These are phyloP conservation scores for Tolypocladium tropicale DNA, from an alignment of 2,329 filamentous ascomycete species.

Conservation along the genomic window DNA sequence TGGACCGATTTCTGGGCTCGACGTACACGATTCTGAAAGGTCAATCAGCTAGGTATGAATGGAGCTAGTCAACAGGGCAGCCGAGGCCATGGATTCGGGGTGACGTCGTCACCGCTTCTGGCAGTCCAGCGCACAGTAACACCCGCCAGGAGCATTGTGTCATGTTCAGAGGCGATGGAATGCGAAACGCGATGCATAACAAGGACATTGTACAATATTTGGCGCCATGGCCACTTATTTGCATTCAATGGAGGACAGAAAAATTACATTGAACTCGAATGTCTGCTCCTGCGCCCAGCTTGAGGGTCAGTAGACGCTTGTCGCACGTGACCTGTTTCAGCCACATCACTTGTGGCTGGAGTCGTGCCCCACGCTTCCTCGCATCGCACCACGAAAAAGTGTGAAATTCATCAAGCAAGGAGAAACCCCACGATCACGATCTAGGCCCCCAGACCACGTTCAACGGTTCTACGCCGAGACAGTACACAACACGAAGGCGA, in stretches of 20 bases:
- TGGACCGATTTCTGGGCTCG: too few species aligned
- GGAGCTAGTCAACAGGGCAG: too few species aligned
- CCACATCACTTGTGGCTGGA: constrained; percentile 15
- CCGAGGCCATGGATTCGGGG: too few species aligned
- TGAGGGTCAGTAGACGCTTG: not conserved
- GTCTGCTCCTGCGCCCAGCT: not conserved
- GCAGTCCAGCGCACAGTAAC: too few species aligned
- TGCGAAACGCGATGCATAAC: not conserved
- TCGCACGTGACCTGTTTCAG: constrained; percentile 15
- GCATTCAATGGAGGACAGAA: not conserved
- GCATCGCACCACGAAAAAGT: constrained; percentile 31
- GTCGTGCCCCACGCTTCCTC: constrained; percentile 21
- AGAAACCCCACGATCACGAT: constrained; percentile 28
- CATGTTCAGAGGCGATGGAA: not conserved
- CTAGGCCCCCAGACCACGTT: constrained; percentile 11
- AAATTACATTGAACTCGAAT: not conserved
- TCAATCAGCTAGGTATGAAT: too few species aligned
- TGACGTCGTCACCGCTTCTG: too few species aligned
- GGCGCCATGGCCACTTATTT: not conserved
- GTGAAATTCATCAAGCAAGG: constrained; percentile 25
- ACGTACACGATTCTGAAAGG: too few species aligned
- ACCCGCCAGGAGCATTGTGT: not conserved
- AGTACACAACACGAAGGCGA: not conserved
- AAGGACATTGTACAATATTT: not conserved
- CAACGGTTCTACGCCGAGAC: constrained; percentile 2